phyloP scores from a whole-genome alignment of 78 protist genomes.

The Dictyostelium firmibasis region DNA sequence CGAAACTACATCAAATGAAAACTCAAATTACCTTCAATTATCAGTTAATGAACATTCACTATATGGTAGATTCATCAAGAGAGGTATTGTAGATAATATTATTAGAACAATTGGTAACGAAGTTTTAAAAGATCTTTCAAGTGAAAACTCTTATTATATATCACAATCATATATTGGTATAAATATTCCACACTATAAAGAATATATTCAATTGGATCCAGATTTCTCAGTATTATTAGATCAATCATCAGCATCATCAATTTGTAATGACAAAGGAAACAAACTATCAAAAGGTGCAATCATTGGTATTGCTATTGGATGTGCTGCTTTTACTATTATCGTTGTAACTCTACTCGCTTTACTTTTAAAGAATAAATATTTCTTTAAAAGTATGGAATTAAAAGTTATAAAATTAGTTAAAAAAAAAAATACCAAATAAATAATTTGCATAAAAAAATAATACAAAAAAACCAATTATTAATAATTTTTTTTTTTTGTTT shows the following conservation, averaged over 20 bases:
- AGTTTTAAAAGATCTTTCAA: background rate
- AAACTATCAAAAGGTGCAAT: background rate
- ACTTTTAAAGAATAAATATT: background rate
- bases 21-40: background rate
- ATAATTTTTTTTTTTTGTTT: too few relatives aligned
- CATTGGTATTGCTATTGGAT: background rate
- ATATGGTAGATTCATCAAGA: slow-evolving; percentile 1
- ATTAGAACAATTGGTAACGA: background rate
- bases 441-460: too few relatives aligned
- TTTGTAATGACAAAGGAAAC: background rate
- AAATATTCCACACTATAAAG: background rate
- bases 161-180: slow-evolving; percentile 8
- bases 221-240: background rate
- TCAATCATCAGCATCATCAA: background rate
- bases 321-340: background rate
- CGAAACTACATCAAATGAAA: background rate
- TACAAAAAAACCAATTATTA: too few relatives aligned
- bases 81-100: background rate
- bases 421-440: background rate
- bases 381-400: background rate
- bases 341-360: background rate
- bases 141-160: background rate
- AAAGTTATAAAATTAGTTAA: background rate
- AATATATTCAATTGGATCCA: background rate
- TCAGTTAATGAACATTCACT: background rate